Percentiles rank a stretch among this genome's conserved stretches.
Conservation (phyloP, 768 basidiomycete species). For the Suillus occidentalis region DNA sequence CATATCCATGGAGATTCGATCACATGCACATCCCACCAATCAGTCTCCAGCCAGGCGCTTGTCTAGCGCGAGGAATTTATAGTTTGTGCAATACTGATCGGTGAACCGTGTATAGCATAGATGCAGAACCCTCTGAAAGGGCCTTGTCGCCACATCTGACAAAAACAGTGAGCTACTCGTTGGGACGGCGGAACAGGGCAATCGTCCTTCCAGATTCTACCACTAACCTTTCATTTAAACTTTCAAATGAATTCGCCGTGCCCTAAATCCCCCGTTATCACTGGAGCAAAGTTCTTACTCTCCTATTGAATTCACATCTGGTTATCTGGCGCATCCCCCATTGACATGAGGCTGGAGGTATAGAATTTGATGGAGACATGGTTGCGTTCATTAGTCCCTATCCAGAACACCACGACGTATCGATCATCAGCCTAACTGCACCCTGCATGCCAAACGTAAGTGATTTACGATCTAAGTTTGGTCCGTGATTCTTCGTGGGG, state of each 20-base stretch:
- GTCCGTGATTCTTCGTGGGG: background rate
- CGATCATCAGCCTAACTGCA: background rate
- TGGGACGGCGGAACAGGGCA: background rate
- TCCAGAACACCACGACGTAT: conserved; percentile 1
- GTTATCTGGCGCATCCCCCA: background rate
- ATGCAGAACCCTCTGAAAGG: background rate
- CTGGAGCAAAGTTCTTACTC: background rate
- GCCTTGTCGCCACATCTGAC: background rate
- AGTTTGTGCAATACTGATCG: background rate
- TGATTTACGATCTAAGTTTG: background rate
- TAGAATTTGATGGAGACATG: background rate
- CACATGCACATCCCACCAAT: background rate
- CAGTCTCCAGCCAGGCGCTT: background rate
- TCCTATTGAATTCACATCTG: background rate
- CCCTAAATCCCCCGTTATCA: background rate
- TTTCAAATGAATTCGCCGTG: background rate
- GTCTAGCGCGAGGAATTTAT: background rate
- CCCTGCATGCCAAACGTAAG: background rate
- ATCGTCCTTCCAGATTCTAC: background rate
- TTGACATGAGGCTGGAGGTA: background rate
- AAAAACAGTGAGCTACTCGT: background rate
- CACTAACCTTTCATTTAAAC: background rate
- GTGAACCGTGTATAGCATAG: background rate
- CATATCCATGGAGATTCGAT: background rate
- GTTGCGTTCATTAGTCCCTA: background rate